Base-by-base conservation (phyloP, 2,329 filamentous ascomycete species). In the Alternaria burnsii region DNA sequence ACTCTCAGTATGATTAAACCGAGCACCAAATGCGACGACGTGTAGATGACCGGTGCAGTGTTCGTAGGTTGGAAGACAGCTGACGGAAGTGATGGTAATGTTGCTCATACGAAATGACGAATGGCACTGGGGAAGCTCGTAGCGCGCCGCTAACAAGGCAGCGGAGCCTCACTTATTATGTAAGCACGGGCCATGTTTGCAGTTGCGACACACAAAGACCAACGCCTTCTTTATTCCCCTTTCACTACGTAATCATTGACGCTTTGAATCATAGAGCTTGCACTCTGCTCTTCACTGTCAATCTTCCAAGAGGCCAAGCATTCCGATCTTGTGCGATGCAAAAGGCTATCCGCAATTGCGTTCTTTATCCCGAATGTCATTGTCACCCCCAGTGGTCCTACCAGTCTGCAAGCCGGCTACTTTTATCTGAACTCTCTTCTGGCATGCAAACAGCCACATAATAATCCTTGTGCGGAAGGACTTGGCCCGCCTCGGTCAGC, bases 71-170 rank as follows among this genome's bases (percentile, higher is more conserved):
- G 56, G 65, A 63, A 38, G 62, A 44, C 58, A 61, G 59, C 52
- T 53, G 58, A 36, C 58, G 58, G 34, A 55, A 44, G 62, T 67
- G 60, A 56, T 51, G 55, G 64, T 57, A 62, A 42, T 62, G 62
- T 62, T 69, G 62, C 62, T 63, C 53, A 57, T 43, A 28, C 50
- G 52, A 59, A 62, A 69, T 67, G 66, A 69, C 64, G 64, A 62
- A 65, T 67, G 54, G 66, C 60, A 52, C 46, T 60, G 53, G 59
- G 47, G 52, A 48, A 56, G 56, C 55, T 58, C 52, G 47, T 59
- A 62, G 64, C 64, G 61, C 60, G 53, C 42, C 57, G 66, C 62
- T 61, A 67, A 65, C 55, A 41, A 40, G 47, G 41, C 47, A 48
- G 52, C 59, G 52, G 63, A 68, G 64, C 66, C 64, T 66, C 66